Base-by-base conservation (phyloP, 768 basidiomycete genomes). In the Termitomyces eurrhizus region DNA sequence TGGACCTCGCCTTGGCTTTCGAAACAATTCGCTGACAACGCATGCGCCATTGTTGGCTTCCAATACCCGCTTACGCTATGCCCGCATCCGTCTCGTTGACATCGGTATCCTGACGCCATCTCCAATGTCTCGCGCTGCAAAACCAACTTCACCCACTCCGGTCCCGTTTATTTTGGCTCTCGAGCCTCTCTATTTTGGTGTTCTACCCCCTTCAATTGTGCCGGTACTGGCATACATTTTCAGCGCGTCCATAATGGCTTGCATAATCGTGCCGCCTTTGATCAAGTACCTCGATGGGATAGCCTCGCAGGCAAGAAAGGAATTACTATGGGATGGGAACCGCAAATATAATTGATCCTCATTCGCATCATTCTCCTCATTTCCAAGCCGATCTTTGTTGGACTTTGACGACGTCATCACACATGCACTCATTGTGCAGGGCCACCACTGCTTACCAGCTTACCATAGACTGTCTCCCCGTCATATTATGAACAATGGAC, bases 151-250 rank as follows among this genome's bases (percentile, higher is more conserved):
- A 35, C 48, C 65, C 16, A 60, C 56, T 14, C 74, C 68, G 0
- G 78, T 89, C 6, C 77, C 86, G 3, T 77, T 89, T 63, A 69
- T 78, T 58, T 64, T 89, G 16, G 70, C 76, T 21, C 67, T 90
- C 48, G 89, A 90, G 65, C 89, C 85, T 32, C 70, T 85, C 1
- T 77, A 82, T 57, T 66, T 84, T n/a, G 85, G 84, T 16, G 70
- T 86, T 26, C 68, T 90, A 33, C 88, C 88, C 9, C 75, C 77
- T 18, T 80, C 85, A 0, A 68, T 87, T n/a, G 54, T 75, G 9
- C 77, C 79, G 1, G 71, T 74, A 2, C 58, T 77, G 33, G 42
- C 62, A 13, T 66, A 70, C 41, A 66, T 80, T n/a, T 33, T 74
- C n/a, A 53, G 66, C 13, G 72, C 68, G 8, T 62, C 69, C 24